Base-by-base conservation (phyloP, 2,329 filamentous ascomycete genomes). In the Penicillium palitans region DNA sequence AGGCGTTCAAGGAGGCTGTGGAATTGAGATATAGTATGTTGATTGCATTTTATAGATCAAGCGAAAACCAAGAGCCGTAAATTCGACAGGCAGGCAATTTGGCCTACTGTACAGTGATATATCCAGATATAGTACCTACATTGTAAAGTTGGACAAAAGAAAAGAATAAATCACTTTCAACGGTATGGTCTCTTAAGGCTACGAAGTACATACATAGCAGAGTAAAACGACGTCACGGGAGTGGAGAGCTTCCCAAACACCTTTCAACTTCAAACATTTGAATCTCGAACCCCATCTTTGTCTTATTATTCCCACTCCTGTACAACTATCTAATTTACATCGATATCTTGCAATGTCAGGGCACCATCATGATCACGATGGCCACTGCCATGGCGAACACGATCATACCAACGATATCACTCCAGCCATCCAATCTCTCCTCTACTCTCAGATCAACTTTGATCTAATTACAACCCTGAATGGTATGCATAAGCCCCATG, bases 391-490 rank as follows among this genome's bases (percentile, higher is more conserved):
- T 57, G 79, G 82, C 61, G 79, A 80, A 63, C 92, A 97, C 74
- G 92, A 96, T 75, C 93, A 97, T 78, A 88, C 85, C 47, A 90
- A 98, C 79, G 93, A 98, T 79, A 86, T 96, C 68, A 93, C 90
- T 2, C 95, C 95, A 0, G 93, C 93, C 1, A 82, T 97, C 17
- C 93, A 98, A 76, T 89, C 88, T 68, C 91, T 92, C 42, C 87
- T 99, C 37, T 98, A 97, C 80, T 87, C 90, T 64, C 90, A 96
- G 73, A 92, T 99, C 76, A 86, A 93, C 74, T 97, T 98, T 77
- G 88, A 91, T 76, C 84, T 87, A 29, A 87, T 99, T 62, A 85
- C 81, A 39, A 95, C 93, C 0, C 79, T 97, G 55, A 99, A 99
- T 74, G 95, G 74, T 75, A 69, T 19, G 44, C 8, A 33, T 17